Conservation (phyloP, 805 yeast species). For the Metschnikowia reukaufii region DNA sequence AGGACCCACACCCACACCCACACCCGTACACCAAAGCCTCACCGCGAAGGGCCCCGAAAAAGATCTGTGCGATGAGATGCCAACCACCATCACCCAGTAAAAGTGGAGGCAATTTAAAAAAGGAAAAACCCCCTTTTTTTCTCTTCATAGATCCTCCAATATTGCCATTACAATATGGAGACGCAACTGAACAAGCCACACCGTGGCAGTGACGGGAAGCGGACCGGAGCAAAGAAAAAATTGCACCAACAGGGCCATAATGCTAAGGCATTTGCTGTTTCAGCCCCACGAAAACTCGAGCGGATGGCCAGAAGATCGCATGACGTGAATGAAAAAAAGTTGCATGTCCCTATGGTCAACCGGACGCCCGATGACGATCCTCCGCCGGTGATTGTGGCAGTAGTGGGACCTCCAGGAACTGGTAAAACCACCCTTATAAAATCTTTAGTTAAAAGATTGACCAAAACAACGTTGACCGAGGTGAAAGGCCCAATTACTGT, state of each 20-base stretch:
- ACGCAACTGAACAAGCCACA: conserved; percentile 80
- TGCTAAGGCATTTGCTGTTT: conserved; percentile 45
- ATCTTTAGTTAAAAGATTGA: conserved; percentile 80
- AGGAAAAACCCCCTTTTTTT: background rate
- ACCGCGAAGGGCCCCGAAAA: background rate
- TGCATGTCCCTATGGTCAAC: conserved; percentile 97
- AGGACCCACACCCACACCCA: too few relatives aligned
- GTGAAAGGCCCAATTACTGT: conserved; percentile 96
- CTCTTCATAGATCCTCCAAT: too few relatives aligned
- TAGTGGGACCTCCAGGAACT: conserved; percentile 98
- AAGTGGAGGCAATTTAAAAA: too few relatives aligned
- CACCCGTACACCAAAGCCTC: background rate
- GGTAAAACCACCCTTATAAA: conserved; percentile 93
- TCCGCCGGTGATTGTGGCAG: conserved; percentile 94
- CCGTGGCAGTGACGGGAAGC: conserved; percentile 50
- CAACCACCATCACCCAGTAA: too few relatives aligned
- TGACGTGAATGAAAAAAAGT: conserved; percentile 77
- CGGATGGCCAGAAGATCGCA: conserved; percentile 80
- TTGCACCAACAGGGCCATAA: conserved; percentile 77
- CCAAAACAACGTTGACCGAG: conserved; percentile 83
- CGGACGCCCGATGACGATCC: conserved; percentile 97
- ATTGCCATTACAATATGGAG: conserved; percentile 8
- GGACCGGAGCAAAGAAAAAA: conserved; percentile 75
- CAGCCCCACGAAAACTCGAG: conserved; percentile 78
- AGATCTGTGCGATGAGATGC: conserved; percentile 6